A percentile compares a stretch with the other conserved stretches of the same genome.
These are phyloP conservation scores for Globisporangium nodosum DNA, from an alignment of 352 stramenopile species.

Conservation along the genomic window DNA sequence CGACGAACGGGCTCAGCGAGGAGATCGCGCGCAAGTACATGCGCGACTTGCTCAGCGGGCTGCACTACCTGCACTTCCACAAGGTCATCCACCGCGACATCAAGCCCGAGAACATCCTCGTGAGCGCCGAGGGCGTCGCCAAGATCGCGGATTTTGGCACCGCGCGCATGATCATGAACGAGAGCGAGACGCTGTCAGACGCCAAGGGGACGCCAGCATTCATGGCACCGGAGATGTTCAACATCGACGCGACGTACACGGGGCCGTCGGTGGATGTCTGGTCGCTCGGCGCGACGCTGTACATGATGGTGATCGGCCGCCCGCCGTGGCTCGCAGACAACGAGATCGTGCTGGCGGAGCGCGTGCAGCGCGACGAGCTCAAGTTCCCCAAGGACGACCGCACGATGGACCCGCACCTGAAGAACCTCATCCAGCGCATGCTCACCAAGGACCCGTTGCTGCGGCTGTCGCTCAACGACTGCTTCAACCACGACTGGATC, in stretches of 20 bases:
- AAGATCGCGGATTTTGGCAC: conserved; percentile 91
- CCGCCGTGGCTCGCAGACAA: conserved; percentile 89
- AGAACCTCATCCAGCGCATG: conserved; percentile 90
- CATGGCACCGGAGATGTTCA: conserved; percentile 91
- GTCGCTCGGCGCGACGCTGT: conserved; percentile 88
- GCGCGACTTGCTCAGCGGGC: conserved; percentile 80
- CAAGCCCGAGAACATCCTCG: conserved; percentile 88
- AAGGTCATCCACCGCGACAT: conserved; percentile 92
- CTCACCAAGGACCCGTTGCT: conserved; percentile 83
- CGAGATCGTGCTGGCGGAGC: conserved; percentile 82
- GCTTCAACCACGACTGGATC: conserved; percentile 90
- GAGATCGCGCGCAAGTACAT: conserved; percentile 81
- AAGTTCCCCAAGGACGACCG: conserved; percentile 76
- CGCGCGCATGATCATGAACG: conserved; percentile 88
- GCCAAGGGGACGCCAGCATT: conserved; percentile 86
- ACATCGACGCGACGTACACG: conserved; percentile 85
- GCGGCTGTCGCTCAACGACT: conserved; percentile 75
- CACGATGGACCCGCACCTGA: conserved; percentile 82
- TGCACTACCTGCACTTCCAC: conserved; percentile 93
- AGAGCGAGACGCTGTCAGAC: conserved; percentile 78
- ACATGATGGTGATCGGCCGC: conserved; percentile 90
- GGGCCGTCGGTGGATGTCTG: conserved; percentile 84
- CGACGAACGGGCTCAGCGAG: conserved; percentile 54
- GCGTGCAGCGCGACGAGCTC: conserved; percentile 85
- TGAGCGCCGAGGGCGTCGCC: conserved; percentile 73